These are phyloP conservation scores for Triticum dicoccoides DNA, from an alignment of 176 grass and related monocot species.

Conservation along the genomic window DNA sequence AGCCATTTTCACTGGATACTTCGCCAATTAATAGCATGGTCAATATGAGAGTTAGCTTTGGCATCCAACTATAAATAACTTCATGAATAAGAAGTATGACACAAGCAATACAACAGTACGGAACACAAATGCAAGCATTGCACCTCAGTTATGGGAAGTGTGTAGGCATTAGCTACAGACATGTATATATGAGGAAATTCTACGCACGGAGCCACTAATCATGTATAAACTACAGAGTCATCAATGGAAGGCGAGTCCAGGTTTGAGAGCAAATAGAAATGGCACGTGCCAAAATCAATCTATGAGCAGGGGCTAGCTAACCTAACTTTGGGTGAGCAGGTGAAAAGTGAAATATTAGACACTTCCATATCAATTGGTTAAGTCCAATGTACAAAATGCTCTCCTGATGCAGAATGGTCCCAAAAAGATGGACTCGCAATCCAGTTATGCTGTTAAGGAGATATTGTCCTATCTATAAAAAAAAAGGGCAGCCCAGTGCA, in stretches of 20 bases:
- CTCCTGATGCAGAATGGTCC: background rate
- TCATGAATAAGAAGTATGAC: background rate
- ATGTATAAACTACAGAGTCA: background rate
- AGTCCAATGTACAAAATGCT: background rate
- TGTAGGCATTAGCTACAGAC: background rate
- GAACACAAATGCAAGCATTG: background rate
- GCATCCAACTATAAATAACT: slow-evolving; percentile 5
- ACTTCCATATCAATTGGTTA: background rate
- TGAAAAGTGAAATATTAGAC: background rate
- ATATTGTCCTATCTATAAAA: background rate
- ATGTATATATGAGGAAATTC: background rate
- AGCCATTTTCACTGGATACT: too few species aligned
- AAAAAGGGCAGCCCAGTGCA: too few species aligned
- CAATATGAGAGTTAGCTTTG: slow-evolving; percentile 10
- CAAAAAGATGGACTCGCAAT: background rate
- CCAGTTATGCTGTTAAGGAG: background rate
- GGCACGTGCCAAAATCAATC: background rate
- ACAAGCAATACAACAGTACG: slow-evolving; percentile 1
- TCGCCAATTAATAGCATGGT: background rate
- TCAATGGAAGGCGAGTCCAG: background rate
- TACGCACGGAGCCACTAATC: background rate
- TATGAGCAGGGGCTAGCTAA: background rate
- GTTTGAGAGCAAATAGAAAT: background rate
- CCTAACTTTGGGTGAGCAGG: background rate
- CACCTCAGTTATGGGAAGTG: background rate